Base-by-base conservation (phyloP, 192 early-diverging fungal species). In the Pilobolus umbonatus region DNA sequence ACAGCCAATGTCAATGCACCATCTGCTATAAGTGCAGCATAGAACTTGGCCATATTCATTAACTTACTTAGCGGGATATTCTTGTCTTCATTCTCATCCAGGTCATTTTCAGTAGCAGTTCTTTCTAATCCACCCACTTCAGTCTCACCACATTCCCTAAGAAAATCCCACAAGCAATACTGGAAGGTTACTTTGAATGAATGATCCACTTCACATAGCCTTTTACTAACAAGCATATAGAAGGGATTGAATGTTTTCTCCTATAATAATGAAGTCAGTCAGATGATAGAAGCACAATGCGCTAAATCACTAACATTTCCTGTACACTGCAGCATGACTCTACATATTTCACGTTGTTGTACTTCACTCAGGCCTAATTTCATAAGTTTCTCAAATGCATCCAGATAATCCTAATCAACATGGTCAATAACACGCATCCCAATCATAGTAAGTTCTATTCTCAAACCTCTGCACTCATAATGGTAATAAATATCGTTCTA, bases 81-180 rank as follows among this genome's bases (percentile, higher is more conserved):
- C 31, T 76, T 71, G 11, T 54, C 46, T 19, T 57, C 49, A 24
- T 40, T 55, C n/a, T 73, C 68, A 26, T 72, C 73, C 2, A 72
- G 45, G 8, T 40, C 64, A 22, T 60, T 66, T 30, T 73, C 50
- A 8, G 52, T 68, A 14, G 71, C 74, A 36, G 68, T 45, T 54
- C 68, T 65, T 26, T 80, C 79, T 71, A 91, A 73, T 1, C 88
- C 88, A 57, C 87, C 88, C 2, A 89, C 83, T 54, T 87, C 89
- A n/a, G 65, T 74, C 47, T 91, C 90, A 25, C 85, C 90, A 67
- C 91, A 76, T 49, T 85, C 88, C 49, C 96, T 84, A 54, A 99
- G 64, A 62, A 90, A 82, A 72, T 99, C 96, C 96, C 96, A 99
- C 38, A 99, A 77, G 14, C 86, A 83, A 68, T 89, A 99, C 80